Base-by-base conservation (phyloP, 495 filamentous ascomycete genomes). In the Mycothermus thermophilus region DNA sequence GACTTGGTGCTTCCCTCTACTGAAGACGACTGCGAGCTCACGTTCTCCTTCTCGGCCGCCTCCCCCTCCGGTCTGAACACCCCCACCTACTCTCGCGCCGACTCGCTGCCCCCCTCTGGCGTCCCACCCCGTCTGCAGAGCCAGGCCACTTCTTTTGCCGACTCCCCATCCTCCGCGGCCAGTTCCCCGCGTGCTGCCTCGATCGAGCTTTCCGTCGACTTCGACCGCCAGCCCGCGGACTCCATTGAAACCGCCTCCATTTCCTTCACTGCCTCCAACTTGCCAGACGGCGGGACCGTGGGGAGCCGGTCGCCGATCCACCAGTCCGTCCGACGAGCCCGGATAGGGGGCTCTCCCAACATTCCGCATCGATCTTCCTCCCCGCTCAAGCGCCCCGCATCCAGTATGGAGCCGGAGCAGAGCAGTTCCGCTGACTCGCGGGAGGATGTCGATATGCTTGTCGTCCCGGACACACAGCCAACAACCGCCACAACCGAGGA, bases 171-270 rank as follows among this genome's bases (percentile, higher is more conserved):
- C 11, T 75, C 66, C 26, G 58, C 63, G 12, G 69, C 74, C 34
- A 81, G 77, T 50, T 80, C 73, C 19, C 78, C 80, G 10, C 75
- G 71, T 47, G 74, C 74, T 42, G 79, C 79, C 44, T 87, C 76
- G 68, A 72, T 79, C 45, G 74, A 73, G 29, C 59, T 87, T 34
- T 72, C 74, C 33, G 60, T 87, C 30, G 71, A 79, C 38, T 69
- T 69, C 42, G 78, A 80, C 44, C 58, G 66, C 29, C 60, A 53
- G 38, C 60, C 64, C 43, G 74, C n/a, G n/a, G n/a, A n/a, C n/a
- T n/a, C n/a, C n/a, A n/a, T n/a, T n/a, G n/a, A n/a, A n/a, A n/a
- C n/a, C n/a, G n/a, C n/a, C n/a, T n/a, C n/a, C n/a, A n/a, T n/a
- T n/a, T 77, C 28, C 69, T 56, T 30, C 50, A 56, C 16, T 30